Evolutionary conservation across 2,329 filamentous ascomycete species (phyloP).

Genomic region (Fusarium circinatum): DNA sequence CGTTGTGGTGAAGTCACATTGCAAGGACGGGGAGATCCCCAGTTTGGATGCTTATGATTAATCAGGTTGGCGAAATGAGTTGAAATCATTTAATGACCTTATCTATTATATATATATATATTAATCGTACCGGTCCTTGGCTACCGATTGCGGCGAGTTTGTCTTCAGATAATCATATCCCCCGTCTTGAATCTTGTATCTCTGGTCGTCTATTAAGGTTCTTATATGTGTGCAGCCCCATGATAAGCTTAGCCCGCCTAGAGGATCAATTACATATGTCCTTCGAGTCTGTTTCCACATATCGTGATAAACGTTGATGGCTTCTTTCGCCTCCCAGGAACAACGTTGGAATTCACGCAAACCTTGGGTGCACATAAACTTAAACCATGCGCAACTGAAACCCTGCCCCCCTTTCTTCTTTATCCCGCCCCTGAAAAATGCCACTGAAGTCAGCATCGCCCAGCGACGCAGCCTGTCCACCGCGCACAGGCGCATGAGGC

Average conservation of each 20-base stretch:
- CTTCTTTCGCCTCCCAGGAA: background rate
- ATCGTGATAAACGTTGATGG: background rate
- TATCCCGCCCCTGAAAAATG: slow-evolving; percentile 74
- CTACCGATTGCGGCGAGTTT: slow-evolving; percentile 3
- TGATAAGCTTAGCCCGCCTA: background rate
- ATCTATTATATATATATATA: slow-evolving; percentile 28
- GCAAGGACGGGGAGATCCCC: slow-evolving; percentile 14
- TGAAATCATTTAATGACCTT: slow-evolving; percentile 39
- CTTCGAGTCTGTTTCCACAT: background rate
- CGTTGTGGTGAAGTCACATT: slow-evolving; percentile 21
- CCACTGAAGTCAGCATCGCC: slow-evolving; percentile 73
- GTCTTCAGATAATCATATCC: slow-evolving; percentile 1
- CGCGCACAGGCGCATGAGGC: slow-evolving; percentile 82
- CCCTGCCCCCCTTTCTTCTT: slow-evolving; percentile 72
- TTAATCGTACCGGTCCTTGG: slow-evolving; percentile 35
- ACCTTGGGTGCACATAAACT: background rate
- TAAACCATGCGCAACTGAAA: slow-evolving; percentile 72
- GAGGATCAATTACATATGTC: background rate
- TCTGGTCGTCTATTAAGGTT: background rate
- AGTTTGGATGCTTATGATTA: slow-evolving; percentile 38
- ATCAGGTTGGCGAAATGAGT: slow-evolving; percentile 29
- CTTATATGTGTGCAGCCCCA: background rate
- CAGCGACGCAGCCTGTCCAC: slow-evolving; percentile 69
- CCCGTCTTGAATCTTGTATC: background rate
- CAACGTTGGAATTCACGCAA: background rate